A percentile compares a stretch with the other conserved stretches of the same genome.
Conservation (phyloP, 140 eudicot species). For the Bidens hawaiensis region DNA sequence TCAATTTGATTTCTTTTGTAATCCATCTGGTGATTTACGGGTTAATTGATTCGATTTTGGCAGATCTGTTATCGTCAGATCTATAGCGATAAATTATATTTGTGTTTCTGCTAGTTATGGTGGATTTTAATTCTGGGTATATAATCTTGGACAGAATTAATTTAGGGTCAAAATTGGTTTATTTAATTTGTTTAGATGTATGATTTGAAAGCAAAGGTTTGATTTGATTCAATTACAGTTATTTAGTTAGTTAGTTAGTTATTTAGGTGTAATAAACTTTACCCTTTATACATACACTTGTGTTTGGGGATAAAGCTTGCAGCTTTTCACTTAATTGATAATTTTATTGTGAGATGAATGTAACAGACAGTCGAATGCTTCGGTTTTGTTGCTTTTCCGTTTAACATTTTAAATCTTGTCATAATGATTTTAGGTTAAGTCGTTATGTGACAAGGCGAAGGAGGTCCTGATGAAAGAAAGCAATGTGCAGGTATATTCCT, state of each 20-base stretch:
- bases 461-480: constrained; percentile 83
- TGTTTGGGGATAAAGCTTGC: neutral
- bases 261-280: neutral
- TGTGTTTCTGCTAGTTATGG: neutral
- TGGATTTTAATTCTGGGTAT: neutral
- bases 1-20: constrained; percentile 1
- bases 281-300: neutral
- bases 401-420: constrained; percentile 1
- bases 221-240: neutral
- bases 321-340: neutral
- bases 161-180: constrained; percentile 5
- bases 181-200: constrained; percentile 5
- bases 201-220: neutral
- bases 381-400: neutral
- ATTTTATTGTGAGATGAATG: neutral
- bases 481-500: constrained; percentile 68
- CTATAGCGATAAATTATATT: too few relatives aligned
- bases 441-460: constrained; percentile 72
- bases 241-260: neutral
- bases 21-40: constrained; percentile 12
- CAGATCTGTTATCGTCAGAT: constrained; percentile 25
- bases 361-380: neutral
- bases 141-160: neutral
- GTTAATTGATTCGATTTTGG: constrained; percentile 12
- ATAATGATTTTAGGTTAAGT: constrained; percentile 52